Conservation (phyloP, 139 green algal genomes). For the Desmodesmus armatus region DNA sequence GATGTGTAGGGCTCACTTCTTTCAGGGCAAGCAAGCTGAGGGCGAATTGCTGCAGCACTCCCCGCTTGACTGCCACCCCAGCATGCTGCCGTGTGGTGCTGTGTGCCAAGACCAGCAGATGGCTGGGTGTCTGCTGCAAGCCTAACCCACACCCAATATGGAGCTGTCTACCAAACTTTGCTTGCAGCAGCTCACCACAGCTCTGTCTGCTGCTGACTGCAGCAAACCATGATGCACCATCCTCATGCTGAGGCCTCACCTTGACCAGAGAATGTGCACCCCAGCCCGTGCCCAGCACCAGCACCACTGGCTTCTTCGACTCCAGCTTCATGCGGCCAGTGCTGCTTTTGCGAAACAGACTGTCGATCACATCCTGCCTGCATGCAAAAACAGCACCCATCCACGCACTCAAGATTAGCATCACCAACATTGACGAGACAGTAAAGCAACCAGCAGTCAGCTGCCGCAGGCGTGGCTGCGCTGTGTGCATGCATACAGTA, state of each 20-base stretch:
- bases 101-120: too few species aligned
- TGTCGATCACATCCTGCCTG: constrained; percentile 9
- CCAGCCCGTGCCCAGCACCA: constrained; percentile 70
- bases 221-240: neutral
- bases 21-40: too few species aligned
- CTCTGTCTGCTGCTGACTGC: neutral
- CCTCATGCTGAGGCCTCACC: constrained; percentile 19
- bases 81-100: too few species aligned
- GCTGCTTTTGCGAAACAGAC: neutral
- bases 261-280: constrained; percentile 62
- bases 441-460: too few species aligned
- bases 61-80: too few species aligned
- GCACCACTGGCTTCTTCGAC: constrained; percentile 37
- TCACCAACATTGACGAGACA: too few species aligned
- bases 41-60: too few species aligned
- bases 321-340: constrained; percentile 7
- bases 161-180: neutral
- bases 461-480: too few species aligned
- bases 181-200: neutral
- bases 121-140: neutral
- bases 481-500: too few species aligned
- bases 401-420: too few species aligned
- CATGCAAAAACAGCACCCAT: neutral
- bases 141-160: too few species aligned
- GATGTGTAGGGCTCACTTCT: too few species aligned